These are phyloP conservation scores for Phialocephala subalpina DNA, from an alignment of 2,329 filamentous ascomycete species.

Conservation along the genomic window DNA sequence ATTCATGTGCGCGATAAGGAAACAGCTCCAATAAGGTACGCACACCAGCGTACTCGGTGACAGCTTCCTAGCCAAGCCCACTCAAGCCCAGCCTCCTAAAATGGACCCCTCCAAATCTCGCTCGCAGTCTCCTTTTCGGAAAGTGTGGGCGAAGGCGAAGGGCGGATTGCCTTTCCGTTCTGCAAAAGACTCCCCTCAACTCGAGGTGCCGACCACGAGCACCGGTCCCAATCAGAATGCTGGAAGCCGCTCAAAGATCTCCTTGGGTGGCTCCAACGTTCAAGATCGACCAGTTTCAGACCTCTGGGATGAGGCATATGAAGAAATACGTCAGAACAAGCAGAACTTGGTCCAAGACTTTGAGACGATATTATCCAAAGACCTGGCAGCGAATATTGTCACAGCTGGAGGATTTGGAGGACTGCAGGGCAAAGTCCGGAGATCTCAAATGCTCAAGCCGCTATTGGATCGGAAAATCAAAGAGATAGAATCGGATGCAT, in stretches of 20 bases:
- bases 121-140: neutral
- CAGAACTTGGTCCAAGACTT: neutral
- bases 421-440: neutral
- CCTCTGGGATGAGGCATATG: slow-evolving; percentile 9
- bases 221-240: too few species aligned
- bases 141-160: neutral
- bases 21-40: too few species aligned
- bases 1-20: too few species aligned
- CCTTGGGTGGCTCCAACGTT: too few species aligned
- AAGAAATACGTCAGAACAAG: neutral
- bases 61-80: too few species aligned
- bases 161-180: neutral
- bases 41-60: too few species aligned
- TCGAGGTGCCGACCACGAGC: neutral
- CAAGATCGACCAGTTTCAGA: slow-evolving; percentile 1
- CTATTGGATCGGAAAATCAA: slow-evolving; percentile 14
- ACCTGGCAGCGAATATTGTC: neutral
- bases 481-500: slow-evolving; percentile 16
- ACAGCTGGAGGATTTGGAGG: neutral
- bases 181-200: neutral
- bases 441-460: neutral
- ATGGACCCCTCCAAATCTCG: neutral
- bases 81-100: neutral
- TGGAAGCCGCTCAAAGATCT: too few species aligned
- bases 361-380: neutral